A percentile compares a stretch with the other conserved stretches of the same genome.
phyloP scores from a whole-genome alignment of 2,329 filamentous ascomycete genomes.

The Albophoma yamanashiensis region DNA sequence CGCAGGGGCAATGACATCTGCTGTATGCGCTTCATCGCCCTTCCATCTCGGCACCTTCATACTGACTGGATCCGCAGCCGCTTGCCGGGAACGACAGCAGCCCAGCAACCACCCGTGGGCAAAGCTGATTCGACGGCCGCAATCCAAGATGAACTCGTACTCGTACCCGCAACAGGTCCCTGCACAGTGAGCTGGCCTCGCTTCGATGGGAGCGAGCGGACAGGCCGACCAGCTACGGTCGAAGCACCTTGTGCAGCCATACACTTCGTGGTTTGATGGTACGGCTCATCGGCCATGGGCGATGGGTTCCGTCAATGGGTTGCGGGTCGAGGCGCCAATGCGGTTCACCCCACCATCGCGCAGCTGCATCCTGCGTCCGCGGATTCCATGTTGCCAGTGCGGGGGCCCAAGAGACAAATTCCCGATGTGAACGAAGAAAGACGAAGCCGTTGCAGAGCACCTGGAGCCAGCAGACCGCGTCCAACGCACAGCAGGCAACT shows the following conservation, averaged over 20 bases:
- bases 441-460: background rate
- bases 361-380: background rate
- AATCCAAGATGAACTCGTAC: conserved; percentile 14
- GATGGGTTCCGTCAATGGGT: background rate
- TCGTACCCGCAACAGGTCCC: conserved; percentile 16
- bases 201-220: background rate
- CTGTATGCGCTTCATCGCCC: conserved; percentile 20
- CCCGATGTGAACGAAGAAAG: background rate
- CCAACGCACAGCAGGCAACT: background rate
- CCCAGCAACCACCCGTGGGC: conserved; percentile 27
- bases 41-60: background rate
- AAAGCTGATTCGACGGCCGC: conserved; percentile 24
- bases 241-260: background rate
- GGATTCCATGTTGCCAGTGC: background rate
- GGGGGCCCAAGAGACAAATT: background rate
- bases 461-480: background rate
- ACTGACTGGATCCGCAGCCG: conserved; percentile 18
- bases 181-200: conserved; percentile 10
- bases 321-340: background rate
- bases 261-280: background rate
- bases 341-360: background rate
- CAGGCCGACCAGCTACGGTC: background rate
- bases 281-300: background rate
- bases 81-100: conserved; percentile 27
- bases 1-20: conserved; percentile 33